phyloP scores from a whole-genome alignment of 2,329 filamentous ascomycete species.

The Tolypocladium amazonense region DNA sequence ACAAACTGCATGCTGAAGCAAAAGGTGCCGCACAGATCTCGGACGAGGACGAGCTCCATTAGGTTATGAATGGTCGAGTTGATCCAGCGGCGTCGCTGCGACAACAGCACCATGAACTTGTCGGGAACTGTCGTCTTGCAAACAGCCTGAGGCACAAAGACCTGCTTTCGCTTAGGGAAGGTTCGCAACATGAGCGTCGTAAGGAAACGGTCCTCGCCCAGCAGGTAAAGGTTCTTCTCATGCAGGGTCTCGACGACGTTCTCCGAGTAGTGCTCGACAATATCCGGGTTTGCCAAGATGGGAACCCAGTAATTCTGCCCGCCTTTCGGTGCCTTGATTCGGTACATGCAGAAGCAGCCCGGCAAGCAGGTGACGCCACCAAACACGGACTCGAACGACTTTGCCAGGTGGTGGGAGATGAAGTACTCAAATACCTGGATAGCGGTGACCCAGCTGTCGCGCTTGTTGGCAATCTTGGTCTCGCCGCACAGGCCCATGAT shows the following conservation, averaged over 20 bases:
- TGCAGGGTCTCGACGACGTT: slow-evolving; percentile 97
- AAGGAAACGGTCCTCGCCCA: slow-evolving; percentile 90
- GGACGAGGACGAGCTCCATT: slow-evolving; percentile 92
- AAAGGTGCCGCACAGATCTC: slow-evolving; percentile 95
- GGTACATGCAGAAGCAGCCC: slow-evolving; percentile 99
- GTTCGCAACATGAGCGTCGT: slow-evolving; percentile 97
- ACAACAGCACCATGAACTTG: slow-evolving; percentile 81
- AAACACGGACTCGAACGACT: slow-evolving; percentile 97
- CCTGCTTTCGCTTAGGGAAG: slow-evolving; percentile 97
- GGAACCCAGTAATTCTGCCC: slow-evolving; percentile 99
- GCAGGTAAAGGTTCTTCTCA: slow-evolving; percentile 87
- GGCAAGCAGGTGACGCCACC: slow-evolving; percentile 98
- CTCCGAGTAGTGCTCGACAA: slow-evolving; percentile 98
- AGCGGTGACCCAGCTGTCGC: slow-evolving; percentile 85
- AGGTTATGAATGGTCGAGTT: slow-evolving; percentile 98
- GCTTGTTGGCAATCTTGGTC: slow-evolving; percentile 99
- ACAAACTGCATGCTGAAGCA: slow-evolving; percentile 99
- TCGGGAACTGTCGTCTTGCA: slow-evolving; percentile 98
- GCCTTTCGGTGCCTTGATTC: slow-evolving; percentile 97
- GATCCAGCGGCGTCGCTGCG: slow-evolving; percentile 95
- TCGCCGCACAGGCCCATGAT: slow-evolving; percentile 99
- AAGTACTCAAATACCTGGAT: slow-evolving; percentile 99
- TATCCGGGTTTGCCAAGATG: slow-evolving; percentile 93
- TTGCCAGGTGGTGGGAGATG: slow-evolving; percentile 93
- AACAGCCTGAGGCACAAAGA: slow-evolving; percentile 95